phyloP scores from a whole-genome alignment of 345 rosid genomes.

The Camelina hispida region DNA sequence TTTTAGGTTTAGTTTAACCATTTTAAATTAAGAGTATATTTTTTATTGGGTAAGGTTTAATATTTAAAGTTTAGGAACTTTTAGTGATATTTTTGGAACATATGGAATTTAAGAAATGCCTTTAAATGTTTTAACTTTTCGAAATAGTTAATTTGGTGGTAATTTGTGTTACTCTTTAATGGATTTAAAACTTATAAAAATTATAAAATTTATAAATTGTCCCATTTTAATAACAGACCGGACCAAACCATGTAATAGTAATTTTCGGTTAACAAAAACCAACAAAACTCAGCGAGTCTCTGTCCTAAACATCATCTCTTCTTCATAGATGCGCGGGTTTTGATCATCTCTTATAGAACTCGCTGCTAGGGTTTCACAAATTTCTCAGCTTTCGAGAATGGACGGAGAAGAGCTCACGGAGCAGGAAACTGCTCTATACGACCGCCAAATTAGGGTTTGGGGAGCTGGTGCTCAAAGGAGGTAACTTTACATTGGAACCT shows the following conservation, averaged over 20 bases:
- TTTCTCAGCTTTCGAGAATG: constrained; percentile 45
- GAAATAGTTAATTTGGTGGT: no score
- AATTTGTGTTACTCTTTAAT: no score
- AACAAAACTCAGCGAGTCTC: not conserved
- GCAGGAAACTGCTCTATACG: constrained; percentile 95
- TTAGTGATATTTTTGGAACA: no score
- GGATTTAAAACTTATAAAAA: no score
- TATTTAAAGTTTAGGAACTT: no score
- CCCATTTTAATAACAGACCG: not conserved
- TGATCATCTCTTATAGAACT: constrained; percentile 9
- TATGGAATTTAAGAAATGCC: no score
- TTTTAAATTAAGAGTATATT: no score
- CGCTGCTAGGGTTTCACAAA: constrained; percentile 21
- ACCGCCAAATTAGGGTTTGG: constrained; percentile 99
- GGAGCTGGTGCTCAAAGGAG: constrained; percentile 97
- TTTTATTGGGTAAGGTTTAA: no score
- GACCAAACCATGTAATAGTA: not conserved
- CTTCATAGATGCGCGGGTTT: not conserved
- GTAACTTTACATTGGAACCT: constrained; percentile 35
- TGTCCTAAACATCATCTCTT: not conserved
- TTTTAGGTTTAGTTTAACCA: no score
- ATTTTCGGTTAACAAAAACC: not conserved
- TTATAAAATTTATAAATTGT: no score
- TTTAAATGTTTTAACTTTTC: no score
- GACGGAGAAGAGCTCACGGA: constrained; percentile 92